A percentile compares a stretch with the other conserved stretches of the same genome.
Conservation (phyloP, 345 rosid species). For the Geranium rotundifolium region DNA sequence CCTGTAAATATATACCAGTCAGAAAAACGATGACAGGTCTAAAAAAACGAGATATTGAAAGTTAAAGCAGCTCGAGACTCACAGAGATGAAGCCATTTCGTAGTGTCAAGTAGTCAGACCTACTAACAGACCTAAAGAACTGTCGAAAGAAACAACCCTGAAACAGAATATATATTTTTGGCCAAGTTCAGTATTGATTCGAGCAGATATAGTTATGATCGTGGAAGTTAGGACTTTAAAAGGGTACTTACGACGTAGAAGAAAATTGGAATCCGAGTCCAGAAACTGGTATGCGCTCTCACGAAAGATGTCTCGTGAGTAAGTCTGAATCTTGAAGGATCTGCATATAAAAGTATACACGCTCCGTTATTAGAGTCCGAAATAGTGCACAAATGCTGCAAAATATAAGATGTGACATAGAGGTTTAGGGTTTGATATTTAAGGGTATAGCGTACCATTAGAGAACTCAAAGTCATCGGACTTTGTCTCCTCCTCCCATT, state of each 20-base stretch:
- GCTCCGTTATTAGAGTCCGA: conserved; percentile 9
- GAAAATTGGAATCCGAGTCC: conserved; percentile 78
- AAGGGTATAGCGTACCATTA: conserved; percentile 31
- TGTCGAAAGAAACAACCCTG: conserved; percentile 94
- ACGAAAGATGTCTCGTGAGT: conserved; percentile 88
- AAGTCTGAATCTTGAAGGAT: conserved; percentile 86
- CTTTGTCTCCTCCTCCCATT: conserved; percentile 76
- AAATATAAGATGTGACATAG: too few species aligned
- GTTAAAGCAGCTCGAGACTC: conserved; percentile 16
- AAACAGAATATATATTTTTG: too few species aligned
- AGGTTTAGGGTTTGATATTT: too few species aligned
- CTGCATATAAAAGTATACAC: conserved; percentile 24
- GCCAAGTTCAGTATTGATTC: conserved; percentile 4
- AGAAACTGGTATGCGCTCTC: conserved; percentile 72
- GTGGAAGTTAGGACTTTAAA: background rate
- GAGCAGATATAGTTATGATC: too few species aligned
- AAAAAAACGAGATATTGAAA: background rate
- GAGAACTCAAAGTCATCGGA: conserved; percentile 73
- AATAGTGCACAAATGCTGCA: too few species aligned
- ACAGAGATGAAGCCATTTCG: conserved; percentile 85
- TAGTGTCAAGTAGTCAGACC: conserved; percentile 73
- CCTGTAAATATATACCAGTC: conserved; percentile 27
- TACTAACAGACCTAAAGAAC: conserved; percentile 75
- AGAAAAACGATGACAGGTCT: background rate
- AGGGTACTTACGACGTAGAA: conserved; percentile 59